These are phyloP conservation scores for Trichomonascaceae sp. DNA, from an alignment of 1,139 yeast genomes.

Conservation along the genomic window DNA sequence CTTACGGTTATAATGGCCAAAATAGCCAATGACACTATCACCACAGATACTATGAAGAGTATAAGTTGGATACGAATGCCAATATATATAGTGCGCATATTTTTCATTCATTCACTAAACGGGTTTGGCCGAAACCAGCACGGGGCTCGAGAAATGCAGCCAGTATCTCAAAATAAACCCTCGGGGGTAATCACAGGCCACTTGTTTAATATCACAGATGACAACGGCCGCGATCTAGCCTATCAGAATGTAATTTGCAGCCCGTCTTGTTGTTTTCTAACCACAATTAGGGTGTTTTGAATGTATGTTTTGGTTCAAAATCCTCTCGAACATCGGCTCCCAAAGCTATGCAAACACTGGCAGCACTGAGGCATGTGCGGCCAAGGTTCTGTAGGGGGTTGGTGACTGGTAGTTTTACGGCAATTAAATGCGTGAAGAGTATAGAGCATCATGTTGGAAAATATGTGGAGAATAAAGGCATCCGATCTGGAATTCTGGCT, in stretches of 20 bases:
- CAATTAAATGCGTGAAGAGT: not conserved
- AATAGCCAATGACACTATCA: conserved; percentile 66
- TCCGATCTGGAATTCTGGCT: conserved; percentile 18
- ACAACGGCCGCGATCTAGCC: too few relatives aligned
- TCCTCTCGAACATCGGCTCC: conserved; percentile 11
- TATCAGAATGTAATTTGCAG: not conserved
- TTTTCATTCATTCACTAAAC: not conserved
- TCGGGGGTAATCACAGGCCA: too few relatives aligned
- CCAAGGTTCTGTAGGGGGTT: not conserved
- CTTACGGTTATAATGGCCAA: conserved; percentile 62
- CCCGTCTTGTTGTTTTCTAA: not conserved
- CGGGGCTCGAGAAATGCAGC: too few relatives aligned
- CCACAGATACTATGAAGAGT: conserved; percentile 69
- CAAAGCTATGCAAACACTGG: not conserved
- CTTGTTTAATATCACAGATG: too few relatives aligned
- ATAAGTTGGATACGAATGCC: conserved; percentile 61
- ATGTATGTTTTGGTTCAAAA: conserved; percentile 2
- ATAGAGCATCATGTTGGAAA: conserved; percentile 13
- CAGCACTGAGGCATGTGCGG: not conserved
- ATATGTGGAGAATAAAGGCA: conserved; percentile 12
- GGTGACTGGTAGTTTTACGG: not conserved
- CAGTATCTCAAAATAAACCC: not conserved
- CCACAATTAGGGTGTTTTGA: not conserved
- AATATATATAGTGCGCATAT: conserved; percentile 25
- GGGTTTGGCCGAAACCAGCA: not conserved